Conservation (phyloP, 495 filamentous ascomycete species). For the Alectoria sarmentosa region DNA sequence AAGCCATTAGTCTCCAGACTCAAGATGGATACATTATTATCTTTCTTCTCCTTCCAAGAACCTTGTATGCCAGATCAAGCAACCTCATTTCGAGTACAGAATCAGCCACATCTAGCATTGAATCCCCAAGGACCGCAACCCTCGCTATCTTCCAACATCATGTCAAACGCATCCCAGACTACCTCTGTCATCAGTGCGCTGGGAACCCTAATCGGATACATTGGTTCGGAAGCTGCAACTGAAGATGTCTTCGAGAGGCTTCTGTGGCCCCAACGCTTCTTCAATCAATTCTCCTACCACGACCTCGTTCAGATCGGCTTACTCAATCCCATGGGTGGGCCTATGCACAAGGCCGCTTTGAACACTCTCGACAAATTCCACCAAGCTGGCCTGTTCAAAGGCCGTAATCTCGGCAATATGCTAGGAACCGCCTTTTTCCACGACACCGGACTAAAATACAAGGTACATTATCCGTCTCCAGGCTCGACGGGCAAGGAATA, state of each 20-base stretch:
- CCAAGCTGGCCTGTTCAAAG: slow-evolving; percentile 18
- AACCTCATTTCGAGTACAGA: no score
- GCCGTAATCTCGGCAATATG: slow-evolving; percentile 18
- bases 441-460: slow-evolving; percentile 8
- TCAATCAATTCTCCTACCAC: slow-evolving; percentile 8
- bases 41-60: neutral
- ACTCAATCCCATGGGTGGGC: slow-evolving; percentile 19
- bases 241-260: slow-evolving; percentile 18
- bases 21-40: neutral
- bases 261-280: slow-evolving; percentile 23
- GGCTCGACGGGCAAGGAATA: slow-evolving; percentile 10
- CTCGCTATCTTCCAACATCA: neutral
- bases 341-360: slow-evolving; percentile 19
- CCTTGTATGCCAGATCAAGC: neutral
- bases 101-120: no score
- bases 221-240: slow-evolving; percentile 18
- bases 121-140: neutral
- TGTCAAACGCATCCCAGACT: neutral
- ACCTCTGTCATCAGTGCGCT: slow-evolving; percentile 13
- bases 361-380: slow-evolving; percentile 19
- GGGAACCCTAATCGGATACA: slow-evolving; percentile 20
- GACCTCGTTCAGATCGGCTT: slow-evolving; percentile 11
- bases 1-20: no score
- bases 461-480: slow-evolving; percentile 4
- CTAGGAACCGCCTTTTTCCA: slow-evolving; percentile 21